A percentile compares a stretch with the other conserved stretches of the same genome.
phyloP scores from a whole-genome alignment of 768 basidiomycete genomes.

The Neoboletus magnificus region DNA sequence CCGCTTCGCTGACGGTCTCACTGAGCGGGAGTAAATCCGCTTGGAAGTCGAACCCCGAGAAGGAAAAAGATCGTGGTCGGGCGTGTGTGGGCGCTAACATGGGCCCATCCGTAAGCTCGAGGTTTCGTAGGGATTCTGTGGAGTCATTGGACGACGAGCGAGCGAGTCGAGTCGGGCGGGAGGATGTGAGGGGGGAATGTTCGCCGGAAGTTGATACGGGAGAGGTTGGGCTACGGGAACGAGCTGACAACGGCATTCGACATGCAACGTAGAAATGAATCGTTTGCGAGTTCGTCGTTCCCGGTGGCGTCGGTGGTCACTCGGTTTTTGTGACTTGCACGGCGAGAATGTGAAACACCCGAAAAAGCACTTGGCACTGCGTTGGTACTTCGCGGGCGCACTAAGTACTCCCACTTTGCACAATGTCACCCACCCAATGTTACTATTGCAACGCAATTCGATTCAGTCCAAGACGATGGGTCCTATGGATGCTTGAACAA shows the following conservation, averaged over 20 bases:
- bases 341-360: not conserved
- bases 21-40: conserved; percentile 74
- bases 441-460: not conserved
- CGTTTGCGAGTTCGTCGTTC: not conserved
- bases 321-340: not conserved
- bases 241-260: conserved; percentile 22
- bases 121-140: conserved; percentile 68
- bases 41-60: conserved; percentile 77
- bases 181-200: conserved; percentile 5
- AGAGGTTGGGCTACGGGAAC: conserved; percentile 16
- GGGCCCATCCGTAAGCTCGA: conserved; percentile 74
- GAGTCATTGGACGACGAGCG: conserved; percentile 44
- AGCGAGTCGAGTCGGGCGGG: conserved; percentile 1
- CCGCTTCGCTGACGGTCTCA: conserved; percentile 71
- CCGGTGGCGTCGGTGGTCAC: not conserved
- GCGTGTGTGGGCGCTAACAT: conserved; percentile 21
- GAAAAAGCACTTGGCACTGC: not conserved
- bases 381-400: too few relatives aligned
- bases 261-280: not conserved
- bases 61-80: conserved; percentile 59
- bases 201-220: conserved; percentile 13
- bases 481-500: not conserved
- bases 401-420: too few relatives aligned
- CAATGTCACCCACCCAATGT: too few relatives aligned
- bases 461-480: not conserved